These are phyloP conservation scores for Actinomucor elegans DNA, from an alignment of 371 early-diverging fungal species.

Conservation along the genomic window DNA sequence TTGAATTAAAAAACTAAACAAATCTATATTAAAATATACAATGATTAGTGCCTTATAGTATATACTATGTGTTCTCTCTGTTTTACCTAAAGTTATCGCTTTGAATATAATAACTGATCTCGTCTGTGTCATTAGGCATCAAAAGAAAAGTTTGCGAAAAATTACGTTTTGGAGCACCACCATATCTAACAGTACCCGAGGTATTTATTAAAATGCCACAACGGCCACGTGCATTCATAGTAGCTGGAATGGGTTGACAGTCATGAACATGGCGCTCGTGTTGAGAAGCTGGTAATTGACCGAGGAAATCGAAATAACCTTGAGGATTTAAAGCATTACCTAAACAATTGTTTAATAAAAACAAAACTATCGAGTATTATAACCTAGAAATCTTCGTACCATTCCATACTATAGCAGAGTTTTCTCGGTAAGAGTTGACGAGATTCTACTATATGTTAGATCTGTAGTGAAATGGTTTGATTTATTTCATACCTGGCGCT, in stretches of 20 bases:
- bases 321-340: constrained; percentile 55
- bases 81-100: constrained; percentile 58
- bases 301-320: constrained; percentile 59
- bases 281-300: constrained; percentile 58
- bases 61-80: too few species aligned
- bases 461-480: background rate
- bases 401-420: constrained; percentile 75
- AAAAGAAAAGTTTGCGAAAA: constrained; percentile 75
- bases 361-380: background rate
- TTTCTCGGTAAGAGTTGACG: constrained; percentile 63
- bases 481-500: constrained; percentile 52
- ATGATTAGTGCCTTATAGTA: background rate
- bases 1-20: too few species aligned
- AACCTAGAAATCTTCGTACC: constrained; percentile 37
- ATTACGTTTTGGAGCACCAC: constrained; percentile 50
- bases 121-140: constrained; percentile 54
- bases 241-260: constrained; percentile 62
- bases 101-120: constrained; percentile 57
- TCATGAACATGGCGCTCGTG: constrained; percentile 66
- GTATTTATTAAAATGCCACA: constrained; percentile 57
- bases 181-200: constrained; percentile 63
- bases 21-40: constrained; percentile 2
- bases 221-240: constrained; percentile 44
- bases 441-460: constrained; percentile 32
- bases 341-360: constrained; percentile 5